phyloP scores from a whole-genome alignment of 768 basidiomycete genomes.

The Dioszegia aurantiaca region DNA sequence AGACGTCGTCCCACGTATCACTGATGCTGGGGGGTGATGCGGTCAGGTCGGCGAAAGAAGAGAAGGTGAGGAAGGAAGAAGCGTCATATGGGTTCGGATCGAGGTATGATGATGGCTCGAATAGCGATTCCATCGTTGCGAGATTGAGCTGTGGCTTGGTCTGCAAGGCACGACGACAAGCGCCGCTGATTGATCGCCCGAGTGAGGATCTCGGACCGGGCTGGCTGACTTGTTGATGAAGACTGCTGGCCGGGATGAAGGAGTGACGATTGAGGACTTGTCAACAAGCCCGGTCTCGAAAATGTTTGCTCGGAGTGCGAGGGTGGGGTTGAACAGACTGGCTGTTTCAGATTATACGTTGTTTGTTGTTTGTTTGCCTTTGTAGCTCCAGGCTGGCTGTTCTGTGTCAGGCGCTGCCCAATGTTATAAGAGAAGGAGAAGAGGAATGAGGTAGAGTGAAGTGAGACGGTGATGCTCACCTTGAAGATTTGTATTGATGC shows the following conservation, averaged over 20 bases:
- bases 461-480: slow-evolving; percentile 5
- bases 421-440: neutral
- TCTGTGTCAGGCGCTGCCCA: slow-evolving; percentile 11
- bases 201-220: slow-evolving; percentile 4
- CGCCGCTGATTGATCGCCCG: neutral
- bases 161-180: neutral
- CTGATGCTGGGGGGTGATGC: slow-evolving; percentile 12
- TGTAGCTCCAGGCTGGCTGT: slow-evolving; percentile 17
- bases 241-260: neutral
- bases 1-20: slow-evolving; percentile 11
- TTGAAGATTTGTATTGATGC: no score
- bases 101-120: slow-evolving; percentile 37
- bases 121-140: slow-evolving; percentile 36
- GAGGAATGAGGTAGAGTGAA: neutral
- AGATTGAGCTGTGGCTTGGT: neutral
- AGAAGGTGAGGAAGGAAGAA: slow-evolving; percentile 41
- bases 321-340: slow-evolving; percentile 1
- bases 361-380: slow-evolving; percentile 2
- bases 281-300: slow-evolving; percentile 14
- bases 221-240: neutral
- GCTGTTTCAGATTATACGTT: slow-evolving; percentile 12
- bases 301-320: neutral
- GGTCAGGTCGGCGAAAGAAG: slow-evolving; percentile 37
- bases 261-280: slow-evolving; percentile 1
- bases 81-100: slow-evolving; percentile 28